phyloP scores from a whole-genome alignment of 192 early-diverging fungal species.

The Linnemannia elongata region DNA sequence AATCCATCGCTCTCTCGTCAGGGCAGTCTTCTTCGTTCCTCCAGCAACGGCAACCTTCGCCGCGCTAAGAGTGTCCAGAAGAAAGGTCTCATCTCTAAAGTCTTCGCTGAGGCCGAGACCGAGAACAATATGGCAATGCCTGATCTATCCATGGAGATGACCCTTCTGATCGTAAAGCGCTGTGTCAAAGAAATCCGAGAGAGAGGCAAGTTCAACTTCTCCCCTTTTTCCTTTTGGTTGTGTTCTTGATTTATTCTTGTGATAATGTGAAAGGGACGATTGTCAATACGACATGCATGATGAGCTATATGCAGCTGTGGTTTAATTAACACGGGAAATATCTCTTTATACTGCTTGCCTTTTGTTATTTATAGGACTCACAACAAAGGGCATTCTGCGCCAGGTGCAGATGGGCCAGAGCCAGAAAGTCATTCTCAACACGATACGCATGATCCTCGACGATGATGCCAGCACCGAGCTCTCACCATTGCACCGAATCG shows the following conservation, averaged over 20 bases:
- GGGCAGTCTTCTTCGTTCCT: slow-evolving; percentile 33
- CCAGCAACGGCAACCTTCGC: slow-evolving; percentile 29
- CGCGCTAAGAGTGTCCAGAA: slow-evolving; percentile 39
- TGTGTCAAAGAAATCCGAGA: slow-evolving; percentile 56
- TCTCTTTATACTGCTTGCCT: neutral
- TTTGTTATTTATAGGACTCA: slow-evolving; percentile 30
- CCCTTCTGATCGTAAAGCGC: slow-evolving; percentile 43
- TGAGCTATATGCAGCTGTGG: neutral
- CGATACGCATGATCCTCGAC: slow-evolving; percentile 51
- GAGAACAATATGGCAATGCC: neutral
- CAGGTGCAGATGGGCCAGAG: slow-evolving; percentile 43
- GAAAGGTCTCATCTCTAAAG: slow-evolving; percentile 37
- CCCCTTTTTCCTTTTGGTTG: neutral
- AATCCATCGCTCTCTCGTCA: slow-evolving; percentile 17
- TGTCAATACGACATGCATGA: neutral
- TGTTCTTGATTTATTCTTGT: neutral
- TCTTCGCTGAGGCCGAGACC: slow-evolving; percentile 34
- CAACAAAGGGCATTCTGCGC: slow-evolving; percentile 52
- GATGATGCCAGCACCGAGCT: slow-evolving; percentile 52
- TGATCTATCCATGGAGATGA: slow-evolving; percentile 53
- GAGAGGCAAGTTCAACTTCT: slow-evolving; percentile 21
- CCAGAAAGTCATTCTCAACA: slow-evolving; percentile 30
- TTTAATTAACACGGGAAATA: neutral
- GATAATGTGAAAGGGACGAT: neutral
- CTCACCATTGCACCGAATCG: slow-evolving; percentile 40